Evolutionary conservation across 768 basidiomycete genomes (phyloP), one percentile per base, ranked within the genome.

Genomic region (Symmetrospora coprosmae): DNA sequence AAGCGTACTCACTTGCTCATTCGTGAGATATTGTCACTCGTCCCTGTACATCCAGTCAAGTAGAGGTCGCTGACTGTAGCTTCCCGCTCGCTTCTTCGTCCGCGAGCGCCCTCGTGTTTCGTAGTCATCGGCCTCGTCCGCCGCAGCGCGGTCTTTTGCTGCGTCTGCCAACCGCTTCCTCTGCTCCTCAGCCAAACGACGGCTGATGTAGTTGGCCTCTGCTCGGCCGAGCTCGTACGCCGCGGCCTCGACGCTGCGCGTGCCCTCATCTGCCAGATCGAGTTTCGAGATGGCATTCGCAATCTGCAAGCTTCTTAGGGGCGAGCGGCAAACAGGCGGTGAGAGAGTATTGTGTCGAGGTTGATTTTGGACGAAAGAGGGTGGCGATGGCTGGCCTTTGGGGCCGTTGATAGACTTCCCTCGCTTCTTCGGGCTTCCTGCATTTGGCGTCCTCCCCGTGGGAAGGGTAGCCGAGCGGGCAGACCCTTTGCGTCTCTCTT

Each of bases 21-120:
- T 50, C n/a, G n/a, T n/a, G n/a, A n/a, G n/a, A n/a, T n/a, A n/a
- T n/a, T n/a, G n/a, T n/a, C n/a, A n/a, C n/a, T n/a, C n/a, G n/a
- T n/a, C n/a, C n/a, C n/a, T n/a, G n/a, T n/a, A n/a, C n/a, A n/a
- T n/a, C n/a, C n/a, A n/a, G n/a, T n/a, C n/a, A n/a, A n/a, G n/a
- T n/a, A n/a, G n/a, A n/a, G n/a, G n/a, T n/a, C n/a, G n/a, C n/a
- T n/a, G n/a, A 19, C 55, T 43, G 41, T 28, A 45, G 41, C 55
- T 58, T 31, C 25, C 55, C 4, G 55, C 55, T 25, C 55, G 28
- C 25, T 58, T 58, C 17, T 43, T 25, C 7, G 55, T 41, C 13
- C 55, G 39, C n/a, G 55, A 58, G 30, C 55, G 43, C n/a, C 55
- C 55, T 4, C 55, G 19, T 14, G 28, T 33, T 21, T 58, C 55